Percentiles rank a stretch among this genome's conserved stretches.
These are phyloP conservation scores for Phytophthora rubi DNA, from an alignment of 352 stramenopile genomes.

Conservation along the genomic window DNA sequence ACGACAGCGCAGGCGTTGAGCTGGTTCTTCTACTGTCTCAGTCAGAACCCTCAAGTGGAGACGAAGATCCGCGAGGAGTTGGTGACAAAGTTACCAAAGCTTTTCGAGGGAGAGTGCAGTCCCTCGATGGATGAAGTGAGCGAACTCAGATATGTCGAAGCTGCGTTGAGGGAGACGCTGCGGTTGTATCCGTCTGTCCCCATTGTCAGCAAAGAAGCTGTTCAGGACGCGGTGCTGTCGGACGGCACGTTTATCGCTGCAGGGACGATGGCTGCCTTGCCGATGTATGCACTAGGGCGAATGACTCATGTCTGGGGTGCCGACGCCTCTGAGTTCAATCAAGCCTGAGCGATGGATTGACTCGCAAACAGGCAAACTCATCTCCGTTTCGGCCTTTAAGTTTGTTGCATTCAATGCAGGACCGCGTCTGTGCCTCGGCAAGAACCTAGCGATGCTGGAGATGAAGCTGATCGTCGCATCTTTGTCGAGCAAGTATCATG, in stretches of 20 bases:
- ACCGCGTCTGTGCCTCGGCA: slow-evolving; percentile 72
- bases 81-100: slow-evolving; percentile 27
- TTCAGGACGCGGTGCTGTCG: slow-evolving; percentile 38
- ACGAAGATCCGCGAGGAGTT: slow-evolving; percentile 58
- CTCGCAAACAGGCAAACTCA: slow-evolving; percentile 34
- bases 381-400: slow-evolving; percentile 56
- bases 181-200: slow-evolving; percentile 72
- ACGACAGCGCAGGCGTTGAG: slow-evolving; percentile 75
- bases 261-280: slow-evolving; percentile 40
- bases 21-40: slow-evolving; percentile 79
- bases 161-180: slow-evolving; percentile 64
- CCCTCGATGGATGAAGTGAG: slow-evolving; percentile 55
- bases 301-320: slow-evolving; percentile 67
- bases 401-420: slow-evolving; percentile 81
- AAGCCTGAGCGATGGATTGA: slow-evolving; percentile 78
- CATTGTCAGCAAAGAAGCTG: slow-evolving; percentile 37
- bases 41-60: slow-evolving; percentile 52
- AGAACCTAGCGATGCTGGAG: slow-evolving; percentile 81
- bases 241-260: slow-evolving; percentile 67
- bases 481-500: slow-evolving; percentile 65
- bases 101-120: slow-evolving; percentile 24
- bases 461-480: slow-evolving; percentile 76
- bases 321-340: slow-evolving; percentile 66
- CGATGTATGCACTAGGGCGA: slow-evolving; percentile 62
- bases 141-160: slow-evolving; percentile 56